These are phyloP conservation scores for Debaryomyces nepalensis DNA, from an alignment of 1,139 yeast species.

Conservation along the genomic window DNA sequence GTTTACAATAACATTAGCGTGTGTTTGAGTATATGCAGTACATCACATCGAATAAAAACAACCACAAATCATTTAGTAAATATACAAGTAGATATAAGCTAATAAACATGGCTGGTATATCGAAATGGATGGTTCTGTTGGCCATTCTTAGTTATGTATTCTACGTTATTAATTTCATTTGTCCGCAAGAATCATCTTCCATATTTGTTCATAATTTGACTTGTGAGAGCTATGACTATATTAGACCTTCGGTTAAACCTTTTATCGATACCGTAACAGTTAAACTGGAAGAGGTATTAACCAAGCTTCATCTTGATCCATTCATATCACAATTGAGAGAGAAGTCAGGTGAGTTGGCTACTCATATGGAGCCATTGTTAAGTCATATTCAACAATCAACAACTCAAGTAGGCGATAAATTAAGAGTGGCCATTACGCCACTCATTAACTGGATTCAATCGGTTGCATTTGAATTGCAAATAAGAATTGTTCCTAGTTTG, in stretches of 20 bases:
- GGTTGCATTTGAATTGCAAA: neutral
- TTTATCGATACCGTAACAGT: neutral
- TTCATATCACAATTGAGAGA: neutral
- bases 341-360: neutral
- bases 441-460: neutral
- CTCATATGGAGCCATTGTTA: neutral
- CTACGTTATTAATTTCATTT: conserved; percentile 11
- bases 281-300: conserved; percentile 4
- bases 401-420: neutral
- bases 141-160: conserved; percentile 12
- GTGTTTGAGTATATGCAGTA: conserved; percentile 2
- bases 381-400: neutral
- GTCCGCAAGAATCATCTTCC: conserved; percentile 7
- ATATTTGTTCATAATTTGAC: conserved; percentile 9
- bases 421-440: neutral
- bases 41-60: neutral
- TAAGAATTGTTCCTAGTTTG: neutral
- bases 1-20: neutral
- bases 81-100: neutral
- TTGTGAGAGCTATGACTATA: conserved; percentile 10
- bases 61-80: conserved; percentile 6
- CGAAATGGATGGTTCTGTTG: conserved; percentile 12
- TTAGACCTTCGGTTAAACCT: conserved; percentile 9
- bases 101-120: conserved; percentile 8
- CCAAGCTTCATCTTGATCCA: conserved; percentile 5